Conservation (phyloP, 208 protist genomes). For the Blechomonas ayalai region DNA sequence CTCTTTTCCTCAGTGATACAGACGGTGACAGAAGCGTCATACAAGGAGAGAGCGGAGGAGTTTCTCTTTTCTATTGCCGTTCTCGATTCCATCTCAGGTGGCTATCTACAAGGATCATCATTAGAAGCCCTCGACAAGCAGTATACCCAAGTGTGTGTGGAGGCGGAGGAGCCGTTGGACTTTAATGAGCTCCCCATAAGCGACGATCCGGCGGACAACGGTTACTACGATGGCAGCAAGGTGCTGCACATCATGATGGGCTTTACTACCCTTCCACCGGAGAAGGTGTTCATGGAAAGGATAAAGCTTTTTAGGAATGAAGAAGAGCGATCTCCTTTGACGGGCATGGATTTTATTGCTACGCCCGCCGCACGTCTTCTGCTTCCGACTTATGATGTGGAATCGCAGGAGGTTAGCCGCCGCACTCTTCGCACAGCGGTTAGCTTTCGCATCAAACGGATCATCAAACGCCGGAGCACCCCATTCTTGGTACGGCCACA, state of each 20-base stretch:
- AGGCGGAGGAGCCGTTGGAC: constrained; percentile 19
- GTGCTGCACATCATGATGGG: constrained; percentile 53
- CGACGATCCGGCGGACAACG: constrained; percentile 21
- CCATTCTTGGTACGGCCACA: constrained; percentile 21
- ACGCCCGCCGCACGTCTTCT: constrained; percentile 42
- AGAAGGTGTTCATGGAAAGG: constrained; percentile 18
- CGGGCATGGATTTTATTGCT: constrained; percentile 7
- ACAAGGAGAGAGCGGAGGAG: constrained; percentile 13
- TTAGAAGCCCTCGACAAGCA: no score
- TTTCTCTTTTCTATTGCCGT: constrained; percentile 20
- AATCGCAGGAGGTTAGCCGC: constrained; percentile 16
- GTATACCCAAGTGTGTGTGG: no score
- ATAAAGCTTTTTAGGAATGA: constrained; percentile 22
- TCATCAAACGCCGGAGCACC: not conserved
- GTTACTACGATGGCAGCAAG: constrained; percentile 25
- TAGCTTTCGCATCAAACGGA: constrained; percentile 37
- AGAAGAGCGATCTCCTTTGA: not conserved
- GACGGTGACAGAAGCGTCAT: constrained; percentile 14
- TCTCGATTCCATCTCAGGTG: no score
- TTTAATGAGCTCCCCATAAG: constrained; percentile 28
- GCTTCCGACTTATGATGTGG: constrained; percentile 41
- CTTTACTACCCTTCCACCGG: constrained; percentile 33
- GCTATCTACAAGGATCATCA: no score
- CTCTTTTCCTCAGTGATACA: constrained; percentile 62
- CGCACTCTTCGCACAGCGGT: constrained; percentile 41